Conservation (phyloP, 2,329 filamentous ascomycete genomes). For the Pestalotiopsis sp. region DNA sequence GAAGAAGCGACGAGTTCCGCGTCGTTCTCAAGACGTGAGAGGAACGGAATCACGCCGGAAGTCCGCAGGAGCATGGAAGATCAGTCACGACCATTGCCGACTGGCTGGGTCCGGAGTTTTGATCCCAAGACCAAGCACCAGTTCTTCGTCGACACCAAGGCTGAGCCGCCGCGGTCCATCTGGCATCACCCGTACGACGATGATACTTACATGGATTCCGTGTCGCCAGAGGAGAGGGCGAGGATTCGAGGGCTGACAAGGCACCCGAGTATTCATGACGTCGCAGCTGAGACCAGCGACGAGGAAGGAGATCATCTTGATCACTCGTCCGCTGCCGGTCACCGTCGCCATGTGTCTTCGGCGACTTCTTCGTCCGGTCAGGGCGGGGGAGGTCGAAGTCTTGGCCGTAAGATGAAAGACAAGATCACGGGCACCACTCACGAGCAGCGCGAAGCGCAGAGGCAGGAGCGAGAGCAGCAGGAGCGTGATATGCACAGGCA, state of each 20-base stretch:
- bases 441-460: constrained; percentile 50
- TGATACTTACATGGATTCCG: constrained; percentile 49
- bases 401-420: constrained; percentile 61
- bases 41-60: constrained; percentile 55
- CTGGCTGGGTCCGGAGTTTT: constrained; percentile 60
- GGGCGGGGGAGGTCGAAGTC: constrained; percentile 30
- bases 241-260: constrained; percentile 40
- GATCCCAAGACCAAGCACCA: constrained; percentile 57
- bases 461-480: constrained; percentile 46
- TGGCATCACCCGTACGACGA: constrained; percentile 67
- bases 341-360: constrained; percentile 13
- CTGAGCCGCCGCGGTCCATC: constrained; percentile 56
- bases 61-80: constrained; percentile 64
- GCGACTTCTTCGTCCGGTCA: neutral
- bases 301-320: constrained; percentile 39
- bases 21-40: constrained; percentile 32
- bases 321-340: constrained; percentile 7
- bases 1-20: constrained; percentile 28
- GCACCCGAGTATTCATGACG: constrained; percentile 37
- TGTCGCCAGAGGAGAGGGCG: constrained; percentile 51
- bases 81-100: constrained; percentile 54
- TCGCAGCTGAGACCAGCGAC: constrained; percentile 46
- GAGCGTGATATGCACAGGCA: constrained; percentile 55
- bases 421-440: constrained; percentile 60
- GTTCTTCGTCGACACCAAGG: constrained; percentile 63